Evolutionary conservation across 1,139 yeast genomes (phyloP).

Genomic region (Yamadazyma conglobata): DNA sequence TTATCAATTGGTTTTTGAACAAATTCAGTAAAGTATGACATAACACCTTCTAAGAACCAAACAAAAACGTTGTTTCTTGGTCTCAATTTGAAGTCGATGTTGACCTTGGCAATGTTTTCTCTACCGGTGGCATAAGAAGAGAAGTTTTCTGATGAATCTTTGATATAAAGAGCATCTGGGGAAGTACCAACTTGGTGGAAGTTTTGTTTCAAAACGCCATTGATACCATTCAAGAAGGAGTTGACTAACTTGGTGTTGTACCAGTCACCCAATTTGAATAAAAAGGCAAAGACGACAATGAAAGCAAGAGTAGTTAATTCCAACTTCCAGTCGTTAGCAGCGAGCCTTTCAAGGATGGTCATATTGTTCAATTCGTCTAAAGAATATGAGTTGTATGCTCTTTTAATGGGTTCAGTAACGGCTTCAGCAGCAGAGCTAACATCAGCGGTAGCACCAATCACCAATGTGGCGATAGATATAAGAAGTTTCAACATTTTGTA

Average conservation of each 20-base stretch:
- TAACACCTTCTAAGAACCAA: constrained; percentile 52
- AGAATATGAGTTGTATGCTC: constrained; percentile 35
- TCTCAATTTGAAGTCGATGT: constrained; percentile 59
- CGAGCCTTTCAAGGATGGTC: constrained; percentile 49
- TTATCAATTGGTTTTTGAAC: constrained; percentile 56
- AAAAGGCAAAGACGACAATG: constrained; percentile 39
- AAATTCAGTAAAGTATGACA: constrained; percentile 52
- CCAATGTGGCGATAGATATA: constrained; percentile 9
- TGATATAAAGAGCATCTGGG: constrained; percentile 46
- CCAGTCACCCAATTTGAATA: constrained; percentile 56
- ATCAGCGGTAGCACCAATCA: constrained; percentile 3
- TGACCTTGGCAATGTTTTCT: constrained; percentile 62
- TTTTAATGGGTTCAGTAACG: constrained; percentile 6
- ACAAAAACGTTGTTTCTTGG: constrained; percentile 81
- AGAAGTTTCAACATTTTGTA: constrained; percentile 6
- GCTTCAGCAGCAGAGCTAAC: constrained; percentile 4
- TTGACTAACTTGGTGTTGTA: constrained; percentile 57
- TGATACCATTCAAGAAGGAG: constrained; percentile 43
- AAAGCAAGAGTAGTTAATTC: constrained; percentile 58
- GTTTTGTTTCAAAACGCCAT: constrained; percentile 52
- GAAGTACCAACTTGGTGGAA: constrained; percentile 79
- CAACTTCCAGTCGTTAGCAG: constrained; percentile 67
- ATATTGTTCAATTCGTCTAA: constrained; percentile 50
- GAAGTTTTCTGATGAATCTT: constrained; percentile 69
- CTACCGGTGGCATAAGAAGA: constrained; percentile 90